Evolutionary conservation across 2,329 filamentous ascomycete genomes (phyloP).

Genomic region (Cytospora paraplurivora): DNA sequence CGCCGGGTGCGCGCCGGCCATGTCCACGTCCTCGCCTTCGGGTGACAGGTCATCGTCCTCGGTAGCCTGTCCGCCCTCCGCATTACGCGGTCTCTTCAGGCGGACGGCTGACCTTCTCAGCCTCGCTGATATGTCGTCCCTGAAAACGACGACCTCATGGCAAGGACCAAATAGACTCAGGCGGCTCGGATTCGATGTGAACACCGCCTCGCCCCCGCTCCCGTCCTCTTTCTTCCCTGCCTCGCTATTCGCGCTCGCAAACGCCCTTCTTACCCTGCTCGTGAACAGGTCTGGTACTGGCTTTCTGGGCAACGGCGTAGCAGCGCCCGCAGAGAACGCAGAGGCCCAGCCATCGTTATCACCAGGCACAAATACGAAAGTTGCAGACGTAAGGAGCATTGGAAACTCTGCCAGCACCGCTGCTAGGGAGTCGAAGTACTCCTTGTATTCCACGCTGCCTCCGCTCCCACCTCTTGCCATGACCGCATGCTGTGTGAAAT

Average conservation of each 20-base stretch:
- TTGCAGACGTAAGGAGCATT: conserved; percentile 73
- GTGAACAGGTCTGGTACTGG: conserved; percentile 88
- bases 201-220: conserved; percentile 72
- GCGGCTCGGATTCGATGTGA: conserved; percentile 85
- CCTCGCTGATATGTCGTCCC: conserved; percentile 82
- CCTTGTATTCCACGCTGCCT: conserved; percentile 94
- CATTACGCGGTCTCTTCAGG: conserved; percentile 53
- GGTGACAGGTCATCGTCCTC: conserved; percentile 30
- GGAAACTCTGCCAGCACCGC: conserved; percentile 82
- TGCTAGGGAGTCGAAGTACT: conserved; percentile 88
- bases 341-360: conserved; percentile 98
- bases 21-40: conserved; percentile 37
- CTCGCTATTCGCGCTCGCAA: conserved; percentile 77
- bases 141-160: conserved; percentile 83
- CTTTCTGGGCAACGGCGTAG: conserved; percentile 69
- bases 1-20: conserved; percentile 36
- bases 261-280: conserved; percentile 77
- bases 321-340: conserved; percentile 75
- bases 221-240: conserved; percentile 50
- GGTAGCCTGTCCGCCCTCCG: conserved; percentile 36
- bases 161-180: conserved; percentile 83
- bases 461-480: conserved; percentile 69
- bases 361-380: conserved; percentile 90
- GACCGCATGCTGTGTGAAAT: conserved; percentile 71
- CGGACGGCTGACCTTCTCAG: conserved; percentile 75